Evolutionary conservation across 164 flowering plant species (phyloP), one percentile per base, ranked within the genome.

Genomic region (Litsea cubeba): DNA sequence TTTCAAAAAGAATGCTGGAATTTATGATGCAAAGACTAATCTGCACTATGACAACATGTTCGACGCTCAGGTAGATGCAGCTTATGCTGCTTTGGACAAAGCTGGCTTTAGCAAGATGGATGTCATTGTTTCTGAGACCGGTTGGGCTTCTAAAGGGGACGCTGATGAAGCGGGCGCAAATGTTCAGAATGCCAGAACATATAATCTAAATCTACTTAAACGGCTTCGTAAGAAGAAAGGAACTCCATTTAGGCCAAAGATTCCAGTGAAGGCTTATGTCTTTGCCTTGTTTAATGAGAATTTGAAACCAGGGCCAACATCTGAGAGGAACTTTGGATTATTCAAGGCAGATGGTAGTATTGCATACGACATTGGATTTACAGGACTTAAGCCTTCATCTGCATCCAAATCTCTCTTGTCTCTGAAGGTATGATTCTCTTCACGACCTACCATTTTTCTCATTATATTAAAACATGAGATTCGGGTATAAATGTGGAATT

Each of bases 1-100:
- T 0, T 93, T 90, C 85, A 51, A 80, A 40, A 49, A 79, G 4
- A 91, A 89, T 62, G 62, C 85, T 1, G 96, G 98, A 49, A 81
- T 90, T 28, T 25, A 67, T 18, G 98, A 93, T 35, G 68, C 85
- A 0, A 89, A 89, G 83, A 88, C 96, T 0, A 90, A 88, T 12
- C 82, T 91, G 1, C 98, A 90, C 71, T 93, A 91, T 64, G 88
- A 90, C 65, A 93, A 93, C 87, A 91, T 93, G 98, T 89, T 93
- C 35, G 90, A 88, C 18, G 98, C 98, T 30, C 82, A 76, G 77
- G 74, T 91, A 30, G 97, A 91, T 75, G 97, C 93, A 2, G 90
- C 90, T 10, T 91, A 91, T 81, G 79, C 79, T 49, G 98, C 98
- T 15, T 60, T 93, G 78, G 98, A 88, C 51, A 88, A 86, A 57